These are phyloP conservation scores for Cladophialophora immunda DNA, from an alignment of 2,329 filamentous ascomycete genomes.

Conservation along the genomic window DNA sequence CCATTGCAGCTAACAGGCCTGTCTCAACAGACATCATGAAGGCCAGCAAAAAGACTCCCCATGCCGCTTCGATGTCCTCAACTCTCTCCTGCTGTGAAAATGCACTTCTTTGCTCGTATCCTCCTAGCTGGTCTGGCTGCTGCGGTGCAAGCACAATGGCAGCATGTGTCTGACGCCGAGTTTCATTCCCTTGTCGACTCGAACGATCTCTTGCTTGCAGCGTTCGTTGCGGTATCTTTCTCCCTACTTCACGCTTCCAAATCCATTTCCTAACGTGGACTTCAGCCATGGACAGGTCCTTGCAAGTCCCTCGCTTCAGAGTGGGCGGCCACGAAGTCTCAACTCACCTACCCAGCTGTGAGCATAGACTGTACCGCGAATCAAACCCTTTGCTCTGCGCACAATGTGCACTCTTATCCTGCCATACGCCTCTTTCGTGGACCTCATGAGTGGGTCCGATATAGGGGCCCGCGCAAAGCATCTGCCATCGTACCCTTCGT, in stretches of 20 bases:
- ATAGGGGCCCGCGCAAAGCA: slow-evolving; percentile 55
- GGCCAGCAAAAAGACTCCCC: not conserved
- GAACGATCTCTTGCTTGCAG: not conserved
- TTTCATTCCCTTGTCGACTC: slow-evolving; percentile 9
- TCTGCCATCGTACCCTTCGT: slow-evolving; percentile 14
- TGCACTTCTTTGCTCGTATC: not conserved
- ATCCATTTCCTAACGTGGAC: not conserved
- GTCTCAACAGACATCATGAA: not conserved
- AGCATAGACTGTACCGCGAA: slow-evolving; percentile 54
- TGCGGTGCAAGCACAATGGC: slow-evolving; percentile 5
- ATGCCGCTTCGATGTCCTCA: not conserved
- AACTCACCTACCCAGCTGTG: slow-evolving; percentile 37
- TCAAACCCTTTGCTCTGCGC: slow-evolving; percentile 52
- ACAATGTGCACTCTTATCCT: slow-evolving; percentile 57
- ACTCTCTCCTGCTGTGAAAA: not conserved
- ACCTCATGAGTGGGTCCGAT: slow-evolving; percentile 48
- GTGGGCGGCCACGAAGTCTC: slow-evolving; percentile 5
- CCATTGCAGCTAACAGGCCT: slow-evolving; percentile 1
- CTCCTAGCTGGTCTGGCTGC: not conserved
- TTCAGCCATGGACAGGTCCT: slow-evolving; percentile 14
- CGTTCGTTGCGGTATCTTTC: slow-evolving; percentile 6
- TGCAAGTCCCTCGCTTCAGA: slow-evolving; percentile 10
- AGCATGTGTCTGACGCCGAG: not conserved
- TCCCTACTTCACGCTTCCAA: not conserved
- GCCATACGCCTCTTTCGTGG: slow-evolving; percentile 56